Evolutionary conservation across 257 asterid genomes (phyloP).

Genomic region (Sherardia arvensis): DNA sequence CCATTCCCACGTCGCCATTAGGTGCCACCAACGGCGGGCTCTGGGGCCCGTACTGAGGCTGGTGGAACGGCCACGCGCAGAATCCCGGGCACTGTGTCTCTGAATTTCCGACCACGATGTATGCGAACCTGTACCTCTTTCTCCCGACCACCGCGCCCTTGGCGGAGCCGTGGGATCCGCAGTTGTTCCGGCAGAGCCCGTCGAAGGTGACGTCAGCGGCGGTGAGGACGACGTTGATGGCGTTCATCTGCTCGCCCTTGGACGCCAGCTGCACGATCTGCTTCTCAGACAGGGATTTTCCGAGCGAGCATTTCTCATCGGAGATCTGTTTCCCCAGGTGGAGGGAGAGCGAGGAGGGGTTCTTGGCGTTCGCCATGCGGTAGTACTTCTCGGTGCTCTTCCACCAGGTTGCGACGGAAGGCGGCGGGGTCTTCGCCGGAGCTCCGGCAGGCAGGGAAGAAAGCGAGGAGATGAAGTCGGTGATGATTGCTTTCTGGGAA

Average conservation of each 20-base stretch:
- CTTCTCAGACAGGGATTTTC: slow-evolving; percentile 15
- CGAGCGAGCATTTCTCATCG: slow-evolving; percentile 21
- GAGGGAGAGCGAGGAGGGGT: not conserved
- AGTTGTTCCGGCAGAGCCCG: slow-evolving; percentile 25
- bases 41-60: slow-evolving; percentile 21
- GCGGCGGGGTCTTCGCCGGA: slow-evolving; percentile 10
- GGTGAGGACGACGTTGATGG: slow-evolving; percentile 17
- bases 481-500: slow-evolving; percentile 20
- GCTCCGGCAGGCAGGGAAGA: not conserved
- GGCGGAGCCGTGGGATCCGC: slow-evolving; percentile 20
- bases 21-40: slow-evolving; percentile 21
- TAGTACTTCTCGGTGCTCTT: slow-evolving; percentile 13
- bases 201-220: slow-evolving; percentile 24
- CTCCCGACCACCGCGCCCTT: not conserved
- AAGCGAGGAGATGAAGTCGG: slow-evolving; percentile 18
- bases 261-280: slow-evolving; percentile 20
- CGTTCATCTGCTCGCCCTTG: slow-evolving; percentile 9
- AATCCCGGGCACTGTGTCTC: slow-evolving; percentile 24
- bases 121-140: slow-evolving; percentile 2
- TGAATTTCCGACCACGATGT: slow-evolving; percentile 25
- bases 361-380: not conserved
- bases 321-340: slow-evolving; percentile 8
- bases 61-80: slow-evolving; percentile 21
- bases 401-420: slow-evolving; percentile 24
- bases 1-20: slow-evolving; percentile 19